Base-by-base conservation (phyloP, 2,329 filamentous ascomycete genomes). In the Aspergillus piperis region DNA sequence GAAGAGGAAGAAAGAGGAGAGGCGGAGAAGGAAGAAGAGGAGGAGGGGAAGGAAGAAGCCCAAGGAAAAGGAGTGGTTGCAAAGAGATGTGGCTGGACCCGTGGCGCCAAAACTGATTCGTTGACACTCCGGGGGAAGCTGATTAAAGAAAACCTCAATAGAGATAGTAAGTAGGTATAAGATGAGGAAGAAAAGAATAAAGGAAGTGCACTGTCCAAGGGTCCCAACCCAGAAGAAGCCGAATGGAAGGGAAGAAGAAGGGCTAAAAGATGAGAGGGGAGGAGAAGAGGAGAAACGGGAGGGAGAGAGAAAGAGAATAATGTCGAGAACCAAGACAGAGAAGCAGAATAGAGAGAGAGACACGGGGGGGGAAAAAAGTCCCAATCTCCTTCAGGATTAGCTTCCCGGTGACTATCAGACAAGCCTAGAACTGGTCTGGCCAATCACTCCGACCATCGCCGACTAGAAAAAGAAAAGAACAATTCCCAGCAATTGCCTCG, bases 131-230 rank as follows among this genome's bases (percentile, higher is more conserved):
- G 8, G 27, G 30, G 27, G 54, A 36, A 21, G 38, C 23, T n/a
- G 48, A 32, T n/a, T 17, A 21, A 32, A 36, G 32, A 36, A 15
- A 53, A 13, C 2, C 13, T 53, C 13, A 39, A 54, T 21, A 41
- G n/a, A 21, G 54, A 21, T 13, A 55, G 23, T 36, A 56, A 42
- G 49, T 57, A 56, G 44, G 30, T 42, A 42, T 62, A 59, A 61
- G 57, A 62, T 52, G 57, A 58, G 49, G 57, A 48, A 58, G 55
- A 57, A 27, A 52, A 53, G 49, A 61, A 53, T 52, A 50, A 53
- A 55, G 60, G 57, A 53, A 58, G 57, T 17, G 13, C n/a, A 55
- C 23, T 32, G 38, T 36, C 52, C 48, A 54, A 51, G 54, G 55
- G 53, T 17, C 25, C 50, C 10, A 36, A 36, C 15, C 36, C 32